Conservation (phyloP, 192 early-diverging fungal species). For the Rhizophagus clarus region DNA sequence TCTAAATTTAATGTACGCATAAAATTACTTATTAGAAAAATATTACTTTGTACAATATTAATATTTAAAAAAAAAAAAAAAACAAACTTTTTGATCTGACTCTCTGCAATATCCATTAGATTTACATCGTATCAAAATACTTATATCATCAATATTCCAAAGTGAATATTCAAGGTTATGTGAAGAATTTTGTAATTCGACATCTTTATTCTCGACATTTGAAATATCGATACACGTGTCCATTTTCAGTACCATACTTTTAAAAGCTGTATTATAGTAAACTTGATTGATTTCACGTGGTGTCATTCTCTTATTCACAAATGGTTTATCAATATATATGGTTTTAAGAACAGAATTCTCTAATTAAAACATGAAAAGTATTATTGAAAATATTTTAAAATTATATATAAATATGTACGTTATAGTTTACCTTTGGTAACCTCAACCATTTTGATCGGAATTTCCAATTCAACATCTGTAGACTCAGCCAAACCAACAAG, state of each 20-base stretch:
- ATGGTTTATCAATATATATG: slow-evolving; percentile 35
- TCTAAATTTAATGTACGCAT: slow-evolving; percentile 3
- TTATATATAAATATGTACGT: neutral
- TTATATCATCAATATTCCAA: slow-evolving; percentile 40
- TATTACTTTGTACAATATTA: neutral
- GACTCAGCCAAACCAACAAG: slow-evolving; percentile 18
- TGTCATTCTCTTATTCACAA: slow-evolving; percentile 22
- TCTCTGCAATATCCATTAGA: slow-evolving; percentile 22
- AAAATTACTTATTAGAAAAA: neutral
- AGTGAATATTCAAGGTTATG: slow-evolving; percentile 19
- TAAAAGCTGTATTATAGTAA: slow-evolving; percentile 31
- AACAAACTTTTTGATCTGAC: neutral
- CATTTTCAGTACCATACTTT: slow-evolving; percentile 17
- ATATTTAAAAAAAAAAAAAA: neutral
- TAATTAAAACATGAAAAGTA: neutral
- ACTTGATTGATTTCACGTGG: slow-evolving; percentile 31
- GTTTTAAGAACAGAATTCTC: slow-evolving; percentile 12
- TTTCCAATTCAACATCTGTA: slow-evolving; percentile 23
- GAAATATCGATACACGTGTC: neutral
- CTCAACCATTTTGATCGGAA: slow-evolving; percentile 10
- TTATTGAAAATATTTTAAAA: neutral
- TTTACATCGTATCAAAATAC: slow-evolving; percentile 35
- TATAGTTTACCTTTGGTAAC: neutral
- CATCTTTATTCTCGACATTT: neutral
- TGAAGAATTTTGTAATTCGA: neutral